These are phyloP conservation scores for Globisporangium echinulatum DNA, from an alignment of 352 stramenopile genomes.

Conservation along the genomic window DNA sequence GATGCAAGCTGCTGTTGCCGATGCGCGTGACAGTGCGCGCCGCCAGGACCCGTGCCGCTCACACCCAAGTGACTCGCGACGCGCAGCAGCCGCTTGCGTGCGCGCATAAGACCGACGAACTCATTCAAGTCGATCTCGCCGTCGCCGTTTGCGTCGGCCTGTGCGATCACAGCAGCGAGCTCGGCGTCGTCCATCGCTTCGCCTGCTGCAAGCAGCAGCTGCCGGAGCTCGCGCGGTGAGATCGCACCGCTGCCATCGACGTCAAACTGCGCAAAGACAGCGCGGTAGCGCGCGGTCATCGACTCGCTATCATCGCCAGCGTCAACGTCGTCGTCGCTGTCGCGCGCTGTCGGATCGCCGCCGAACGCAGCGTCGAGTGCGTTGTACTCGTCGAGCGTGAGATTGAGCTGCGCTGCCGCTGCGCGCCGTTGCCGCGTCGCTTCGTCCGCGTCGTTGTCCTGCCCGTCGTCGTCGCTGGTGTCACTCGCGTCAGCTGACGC, in stretches of 20 bases:
- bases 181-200: constrained; percentile 77
- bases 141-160: constrained; percentile 67
- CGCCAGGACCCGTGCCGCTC: constrained; percentile 22
- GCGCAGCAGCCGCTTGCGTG: constrained; percentile 60
- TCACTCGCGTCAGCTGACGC: not conserved
- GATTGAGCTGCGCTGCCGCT: constrained; percentile 54
- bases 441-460: constrained; percentile 34
- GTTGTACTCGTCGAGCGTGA: constrained; percentile 69
- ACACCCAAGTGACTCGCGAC: constrained; percentile 67
- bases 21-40: not conserved
- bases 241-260: constrained; percentile 73
- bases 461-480: constrained; percentile 1
- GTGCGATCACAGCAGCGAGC: constrained; percentile 49
- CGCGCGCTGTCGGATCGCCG: constrained; percentile 1
- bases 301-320: constrained; percentile 13
- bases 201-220: constrained; percentile 47
- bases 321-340: constrained; percentile 6
- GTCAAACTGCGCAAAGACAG: constrained; percentile 69
- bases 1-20: constrained; percentile 1
- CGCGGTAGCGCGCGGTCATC: constrained; percentile 44
- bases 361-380: constrained; percentile 55
- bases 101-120: constrained; percentile 74
- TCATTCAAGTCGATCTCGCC: constrained; percentile 77
- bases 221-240: constrained; percentile 56
- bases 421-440: constrained; percentile 32